Evolutionary conservation across 345 rosid species (phyloP).

Genomic region (Eucalyptus marginata): DNA sequence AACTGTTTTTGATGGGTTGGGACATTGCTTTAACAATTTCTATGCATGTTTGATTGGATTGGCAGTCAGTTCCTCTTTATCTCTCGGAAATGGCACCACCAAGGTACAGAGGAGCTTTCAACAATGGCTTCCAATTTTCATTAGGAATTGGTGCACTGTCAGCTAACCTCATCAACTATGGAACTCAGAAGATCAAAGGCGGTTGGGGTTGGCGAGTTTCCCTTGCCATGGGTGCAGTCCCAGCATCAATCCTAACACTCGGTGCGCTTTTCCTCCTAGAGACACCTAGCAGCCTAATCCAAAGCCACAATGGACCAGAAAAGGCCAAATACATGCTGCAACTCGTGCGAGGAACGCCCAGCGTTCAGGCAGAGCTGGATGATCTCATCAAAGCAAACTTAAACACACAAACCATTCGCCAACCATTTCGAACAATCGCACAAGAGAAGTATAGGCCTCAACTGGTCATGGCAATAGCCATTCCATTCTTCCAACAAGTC

Average conservation of each 20-base stretch:
- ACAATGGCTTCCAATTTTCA: conserved; percentile 58
- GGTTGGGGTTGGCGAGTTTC: conserved; percentile 83
- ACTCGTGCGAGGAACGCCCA: conserved; percentile 38
- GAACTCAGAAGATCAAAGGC: conserved; percentile 41
- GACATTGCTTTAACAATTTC: not conserved
- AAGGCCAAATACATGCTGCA: conserved; percentile 39
- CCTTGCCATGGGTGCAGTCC: conserved; percentile 53
- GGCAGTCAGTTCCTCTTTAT: conserved; percentile 74
- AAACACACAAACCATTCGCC: conserved; percentile 3
- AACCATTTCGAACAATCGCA: conserved; percentile 25
- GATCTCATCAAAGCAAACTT: conserved; percentile 49
- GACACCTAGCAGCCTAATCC: conserved; percentile 63
- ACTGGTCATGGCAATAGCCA: conserved; percentile 51
- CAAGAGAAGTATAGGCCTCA: conserved; percentile 52
- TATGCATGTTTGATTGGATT: not conserved
- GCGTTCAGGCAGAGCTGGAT: conserved; percentile 41
- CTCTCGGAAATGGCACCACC: conserved; percentile 86
- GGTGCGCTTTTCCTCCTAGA: conserved; percentile 65
- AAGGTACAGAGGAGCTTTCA: conserved; percentile 65
- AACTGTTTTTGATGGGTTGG: not conserved
- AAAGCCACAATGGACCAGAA: conserved; percentile 2
- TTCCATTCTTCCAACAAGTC: conserved; percentile 69
- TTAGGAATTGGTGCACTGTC: conserved; percentile 43
- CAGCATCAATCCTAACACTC: conserved; percentile 45
- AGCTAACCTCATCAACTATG: conserved; percentile 52